A percentile compares a stretch with the other conserved stretches of the same genome.
phyloP scores from a whole-genome alignment of 73 alveolate species.

The Paramecium octaurelia region DNA sequence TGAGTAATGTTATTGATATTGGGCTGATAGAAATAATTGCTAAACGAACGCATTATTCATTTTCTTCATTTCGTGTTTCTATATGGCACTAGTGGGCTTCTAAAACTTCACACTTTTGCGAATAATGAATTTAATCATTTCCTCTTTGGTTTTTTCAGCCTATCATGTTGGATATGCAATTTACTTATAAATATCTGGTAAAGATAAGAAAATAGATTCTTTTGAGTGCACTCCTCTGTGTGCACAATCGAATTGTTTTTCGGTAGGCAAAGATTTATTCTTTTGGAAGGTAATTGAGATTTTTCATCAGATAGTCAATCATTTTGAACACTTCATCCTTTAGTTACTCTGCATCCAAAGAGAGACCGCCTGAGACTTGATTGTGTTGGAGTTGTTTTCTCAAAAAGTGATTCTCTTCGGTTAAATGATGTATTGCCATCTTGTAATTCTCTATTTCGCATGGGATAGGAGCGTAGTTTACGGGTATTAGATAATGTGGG shows the following conservation, averaged over 20 bases:
- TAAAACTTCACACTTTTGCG: conserved; percentile 5
- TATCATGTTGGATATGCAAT: neutral
- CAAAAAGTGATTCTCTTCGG: neutral
- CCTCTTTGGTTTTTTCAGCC: conserved; percentile 47
- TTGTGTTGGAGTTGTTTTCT: neutral
- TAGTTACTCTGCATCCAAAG: neutral
- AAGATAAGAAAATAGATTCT: neutral
- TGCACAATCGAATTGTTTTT: neutral
- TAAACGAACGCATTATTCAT: neutral
- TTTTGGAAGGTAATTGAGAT: neutral
- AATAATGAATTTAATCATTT: conserved; percentile 37
- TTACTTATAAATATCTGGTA: conserved; percentile 11
- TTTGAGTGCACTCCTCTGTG: neutral
- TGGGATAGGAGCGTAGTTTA: neutral
- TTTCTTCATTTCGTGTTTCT: neutral
- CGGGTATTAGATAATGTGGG: neutral
- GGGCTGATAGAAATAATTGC: neutral
- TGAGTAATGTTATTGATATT: neutral
- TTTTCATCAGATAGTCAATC: conserved; percentile 36
- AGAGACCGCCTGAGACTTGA: neutral
- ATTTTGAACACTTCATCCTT: neutral
- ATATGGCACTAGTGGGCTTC: neutral
- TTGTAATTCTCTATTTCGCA: neutral
- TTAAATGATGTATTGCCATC: neutral
- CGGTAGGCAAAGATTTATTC: neutral